These are phyloP conservation scores for Ampelocalamus luodianensis DNA, from an alignment of 176 grass and related monocot species.

Conservation along the genomic window DNA sequence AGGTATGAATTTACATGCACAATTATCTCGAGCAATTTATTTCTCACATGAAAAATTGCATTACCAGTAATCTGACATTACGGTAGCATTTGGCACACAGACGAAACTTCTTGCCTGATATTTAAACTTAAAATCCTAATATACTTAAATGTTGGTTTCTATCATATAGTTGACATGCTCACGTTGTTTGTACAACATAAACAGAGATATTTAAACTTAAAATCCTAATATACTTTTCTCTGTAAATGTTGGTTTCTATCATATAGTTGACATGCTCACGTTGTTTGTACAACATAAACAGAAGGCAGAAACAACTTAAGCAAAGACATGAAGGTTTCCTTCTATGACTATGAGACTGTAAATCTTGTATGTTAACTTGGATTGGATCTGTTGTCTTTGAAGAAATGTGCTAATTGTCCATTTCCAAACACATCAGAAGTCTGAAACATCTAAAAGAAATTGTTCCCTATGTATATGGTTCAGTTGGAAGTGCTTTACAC, in stretches of 20 bases:
- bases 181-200: constrained; percentile 1
- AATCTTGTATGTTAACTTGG: neutral
- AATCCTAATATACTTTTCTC: neutral
- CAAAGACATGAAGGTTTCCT: neutral
- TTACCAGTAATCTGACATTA: neutral
- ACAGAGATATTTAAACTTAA: neutral
- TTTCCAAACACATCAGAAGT: neutral
- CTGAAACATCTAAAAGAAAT: neutral
- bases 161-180: neutral
- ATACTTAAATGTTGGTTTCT: too few species aligned
- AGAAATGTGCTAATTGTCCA: neutral
- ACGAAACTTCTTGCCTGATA: neutral
- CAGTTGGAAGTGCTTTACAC: neutral
- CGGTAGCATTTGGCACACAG: neutral
- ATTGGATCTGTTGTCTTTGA: neutral
- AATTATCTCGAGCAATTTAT: neutral
- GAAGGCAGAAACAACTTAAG: neutral
- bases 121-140: neutral
- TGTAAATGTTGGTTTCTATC: too few species aligned
- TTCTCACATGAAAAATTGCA: neutral
- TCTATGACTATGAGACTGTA: neutral
- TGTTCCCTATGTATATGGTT: neutral
- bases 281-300: constrained; percentile 11
- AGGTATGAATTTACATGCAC: neutral
- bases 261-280: neutral